Evolutionary conservation across 1,139 yeast genomes (phyloP).

Genomic region (Blastobotrys arbuscula): DNA sequence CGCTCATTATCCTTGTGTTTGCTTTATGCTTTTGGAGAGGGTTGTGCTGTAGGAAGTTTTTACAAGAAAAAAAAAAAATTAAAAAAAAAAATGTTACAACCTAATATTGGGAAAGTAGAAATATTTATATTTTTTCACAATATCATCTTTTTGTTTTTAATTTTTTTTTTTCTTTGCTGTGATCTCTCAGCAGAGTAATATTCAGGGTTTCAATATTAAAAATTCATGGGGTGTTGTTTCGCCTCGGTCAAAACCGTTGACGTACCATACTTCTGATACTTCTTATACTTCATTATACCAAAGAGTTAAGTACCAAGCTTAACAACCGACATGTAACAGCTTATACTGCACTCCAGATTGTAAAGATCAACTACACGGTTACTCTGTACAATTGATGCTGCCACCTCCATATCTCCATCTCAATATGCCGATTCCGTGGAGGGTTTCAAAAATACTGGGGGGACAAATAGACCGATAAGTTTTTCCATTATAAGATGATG

Average conservation of each 20-base stretch:
- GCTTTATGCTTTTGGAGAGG: neutral
- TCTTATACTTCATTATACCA: too few species aligned
- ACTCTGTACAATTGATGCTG: too few species aligned
- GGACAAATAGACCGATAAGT: too few species aligned
- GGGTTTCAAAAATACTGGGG: too few species aligned
- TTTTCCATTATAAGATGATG: neutral
- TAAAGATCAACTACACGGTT: too few species aligned
- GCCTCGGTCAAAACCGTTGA: slow-evolving; percentile 9
- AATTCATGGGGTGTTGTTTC: neutral
- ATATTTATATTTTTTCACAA: too few species aligned
- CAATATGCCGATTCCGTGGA: too few species aligned
- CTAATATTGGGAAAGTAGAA: neutral
- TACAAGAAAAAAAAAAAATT: neutral
- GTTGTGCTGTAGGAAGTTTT: neutral
- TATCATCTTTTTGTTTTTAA: neutral
- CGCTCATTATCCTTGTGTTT: slow-evolving; percentile 12
- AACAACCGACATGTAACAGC: too few species aligned
- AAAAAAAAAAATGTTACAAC: neutral
- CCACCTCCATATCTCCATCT: too few species aligned
- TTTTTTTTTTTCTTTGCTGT: neutral
- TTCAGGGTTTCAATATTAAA: neutral
- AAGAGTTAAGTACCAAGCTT: too few species aligned
- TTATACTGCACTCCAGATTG: too few species aligned
- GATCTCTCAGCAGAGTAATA: neutral
- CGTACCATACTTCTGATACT: too few species aligned